Evolutionary conservation across 352 stramenopile genomes (phyloP).

Genomic region (Phytophthora cactorum): DNA sequence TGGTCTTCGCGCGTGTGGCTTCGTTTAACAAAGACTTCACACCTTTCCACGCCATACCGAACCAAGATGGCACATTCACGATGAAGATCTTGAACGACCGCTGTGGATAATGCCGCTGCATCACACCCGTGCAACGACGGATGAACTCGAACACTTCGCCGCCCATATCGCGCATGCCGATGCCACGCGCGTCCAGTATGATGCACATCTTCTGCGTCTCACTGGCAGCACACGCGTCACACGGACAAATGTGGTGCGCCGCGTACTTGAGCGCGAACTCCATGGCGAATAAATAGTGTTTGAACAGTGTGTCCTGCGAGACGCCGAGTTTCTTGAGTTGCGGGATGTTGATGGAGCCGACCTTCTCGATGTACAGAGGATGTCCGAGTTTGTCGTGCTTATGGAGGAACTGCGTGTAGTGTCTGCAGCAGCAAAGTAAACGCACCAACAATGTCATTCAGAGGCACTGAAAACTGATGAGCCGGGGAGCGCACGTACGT

Average conservation of each 20-base stretch:
- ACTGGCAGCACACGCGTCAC: conserved; percentile 59
- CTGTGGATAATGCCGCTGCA: conserved; percentile 90
- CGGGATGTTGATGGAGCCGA: conserved; percentile 84
- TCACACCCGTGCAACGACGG: conserved; percentile 71
- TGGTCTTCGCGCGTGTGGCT: conserved; percentile 88
- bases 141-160: conserved; percentile 87
- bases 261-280: conserved; percentile 87
- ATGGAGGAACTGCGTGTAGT: conserved; percentile 83
- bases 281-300: conserved; percentile 87
- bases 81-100: conserved; percentile 93
- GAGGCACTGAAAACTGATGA: conserved; percentile 1
- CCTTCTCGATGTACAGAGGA: conserved; percentile 84
- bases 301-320: conserved; percentile 71
- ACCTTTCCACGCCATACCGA: conserved; percentile 92
- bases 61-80: conserved; percentile 92
- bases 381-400: conserved; percentile 83
- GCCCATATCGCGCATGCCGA: conserved; percentile 82
- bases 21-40: conserved; percentile 87
- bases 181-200: conserved; percentile 69
- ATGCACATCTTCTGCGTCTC: conserved; percentile 81
- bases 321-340: conserved; percentile 76
- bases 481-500: conserved; percentile 40
- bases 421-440: conserved; percentile 34
- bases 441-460: conserved; percentile 8
- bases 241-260: conserved; percentile 60